Evolutionary conservation across 805 yeast species (phyloP).

Genomic region (Pichia thaimueangensis): DNA sequence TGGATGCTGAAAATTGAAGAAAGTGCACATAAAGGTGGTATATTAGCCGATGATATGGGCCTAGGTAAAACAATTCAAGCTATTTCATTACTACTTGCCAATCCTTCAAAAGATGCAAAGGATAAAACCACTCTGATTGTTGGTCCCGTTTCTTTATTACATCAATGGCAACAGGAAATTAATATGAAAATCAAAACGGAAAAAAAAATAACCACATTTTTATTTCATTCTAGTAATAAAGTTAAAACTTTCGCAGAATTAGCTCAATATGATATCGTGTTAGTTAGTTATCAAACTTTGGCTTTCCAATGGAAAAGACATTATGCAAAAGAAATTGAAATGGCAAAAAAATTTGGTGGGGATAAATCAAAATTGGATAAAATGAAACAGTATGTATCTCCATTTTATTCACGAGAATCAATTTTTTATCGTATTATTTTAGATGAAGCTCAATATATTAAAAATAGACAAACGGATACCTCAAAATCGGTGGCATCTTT

Average conservation of each 20-base stretch:
- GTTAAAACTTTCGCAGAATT: conserved; percentile 41
- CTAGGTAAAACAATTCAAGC: conserved; percentile 72
- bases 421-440: conserved; percentile 45
- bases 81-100: conserved; percentile 49
- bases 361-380: conserved; percentile 29
- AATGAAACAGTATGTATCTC: conserved; percentile 45
- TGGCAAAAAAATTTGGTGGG: conserved; percentile 32
- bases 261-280: conserved; percentile 58
- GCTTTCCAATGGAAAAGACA: conserved; percentile 74
- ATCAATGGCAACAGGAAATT: conserved; percentile 83
- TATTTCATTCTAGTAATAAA: conserved; percentile 51
- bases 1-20: conserved; percentile 75
- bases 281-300: conserved; percentile 76
- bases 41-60: conserved; percentile 81
- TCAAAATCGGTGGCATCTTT: conserved; percentile 41
- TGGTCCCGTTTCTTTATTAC: conserved; percentile 84
- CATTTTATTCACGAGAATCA: conserved; percentile 51
- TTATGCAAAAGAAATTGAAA: conserved; percentile 33
- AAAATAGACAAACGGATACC: conserved; percentile 42
- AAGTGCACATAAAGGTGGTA: conserved; percentile 55
- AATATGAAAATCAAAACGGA: conserved; percentile 50
- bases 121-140: conserved; percentile 62
- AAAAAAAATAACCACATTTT: conserved; percentile 40
- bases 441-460: conserved; percentile 54
- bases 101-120: conserved; percentile 27